These are phyloP conservation scores for Cotoneaster glaucophyllus DNA, from an alignment of 306 rosid species.

Conservation along the genomic window DNA sequence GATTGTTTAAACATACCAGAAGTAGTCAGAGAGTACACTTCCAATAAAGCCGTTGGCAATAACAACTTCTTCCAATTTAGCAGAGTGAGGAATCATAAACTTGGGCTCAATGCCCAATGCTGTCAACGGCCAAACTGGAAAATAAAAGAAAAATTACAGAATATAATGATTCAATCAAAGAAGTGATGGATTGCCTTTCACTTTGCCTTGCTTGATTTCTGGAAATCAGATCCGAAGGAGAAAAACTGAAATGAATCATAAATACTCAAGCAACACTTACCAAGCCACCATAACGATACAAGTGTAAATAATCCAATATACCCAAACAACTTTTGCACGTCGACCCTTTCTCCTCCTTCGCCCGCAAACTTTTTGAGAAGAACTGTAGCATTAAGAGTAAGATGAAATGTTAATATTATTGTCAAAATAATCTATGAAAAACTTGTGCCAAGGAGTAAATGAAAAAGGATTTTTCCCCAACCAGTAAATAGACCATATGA, in stretches of 20 bases:
- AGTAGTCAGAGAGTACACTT: constrained; percentile 92
- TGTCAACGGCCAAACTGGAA: constrained; percentile 83
- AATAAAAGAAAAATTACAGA: background rate
- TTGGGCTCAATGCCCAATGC: constrained; percentile 95
- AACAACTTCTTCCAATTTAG: constrained; percentile 77
- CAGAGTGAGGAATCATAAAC: constrained; percentile 78
- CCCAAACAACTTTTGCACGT: constrained; percentile 95
- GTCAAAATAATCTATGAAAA: constrained; percentile 6
- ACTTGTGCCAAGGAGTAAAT: background rate
- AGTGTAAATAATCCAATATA: constrained; percentile 91
- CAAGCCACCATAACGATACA: constrained; percentile 86
- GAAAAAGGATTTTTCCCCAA: constrained; percentile 23
- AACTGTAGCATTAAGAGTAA: constrained; percentile 39
- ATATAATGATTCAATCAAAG: background rate
- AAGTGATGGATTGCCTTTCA: background rate
- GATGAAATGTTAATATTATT: background rate
- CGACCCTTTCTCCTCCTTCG: constrained; percentile 84
- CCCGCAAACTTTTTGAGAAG: constrained; percentile 83
- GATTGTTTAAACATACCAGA: constrained; percentile 50
- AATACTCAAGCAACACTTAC: constrained; percentile 34
- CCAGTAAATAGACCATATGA: constrained; percentile 90
- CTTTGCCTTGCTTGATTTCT: constrained; percentile 1
- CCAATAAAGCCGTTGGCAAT: constrained; percentile 90
- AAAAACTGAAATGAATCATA: background rate
- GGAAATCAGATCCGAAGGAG: background rate